Evolutionary conservation across 495 filamentous ascomycete genomes (phyloP).

Genomic region (Aspergillus taichungensis): DNA sequence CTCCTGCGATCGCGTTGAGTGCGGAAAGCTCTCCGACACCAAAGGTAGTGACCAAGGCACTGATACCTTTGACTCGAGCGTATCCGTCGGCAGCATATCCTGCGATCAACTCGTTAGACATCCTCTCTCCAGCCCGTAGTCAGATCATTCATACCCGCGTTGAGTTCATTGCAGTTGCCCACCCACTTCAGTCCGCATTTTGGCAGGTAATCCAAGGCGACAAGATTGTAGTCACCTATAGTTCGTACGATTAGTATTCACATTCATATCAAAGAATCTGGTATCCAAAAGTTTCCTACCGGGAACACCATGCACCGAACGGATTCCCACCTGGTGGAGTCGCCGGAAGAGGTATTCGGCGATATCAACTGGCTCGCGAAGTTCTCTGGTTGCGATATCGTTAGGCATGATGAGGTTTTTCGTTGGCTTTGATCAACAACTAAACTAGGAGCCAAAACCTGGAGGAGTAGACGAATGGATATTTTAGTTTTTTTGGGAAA

Average conservation of each 20-base stretch:
- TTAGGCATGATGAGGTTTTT: conserved; percentile 29
- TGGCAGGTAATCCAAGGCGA: conserved; percentile 53
- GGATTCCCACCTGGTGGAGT: conserved; percentile 52
- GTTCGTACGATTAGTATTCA: background rate
- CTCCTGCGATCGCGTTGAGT: conserved; percentile 59
- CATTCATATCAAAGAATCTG: background rate
- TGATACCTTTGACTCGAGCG: conserved; percentile 58
- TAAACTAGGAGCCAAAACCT: no score
- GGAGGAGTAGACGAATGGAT: background rate
- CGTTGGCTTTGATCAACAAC: no score
- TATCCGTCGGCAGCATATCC: conserved; percentile 69
- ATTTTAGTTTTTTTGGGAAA: background rate
- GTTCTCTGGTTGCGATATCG: conserved; percentile 46
- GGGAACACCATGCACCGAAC: conserved; percentile 56
- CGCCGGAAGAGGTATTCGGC: conserved; percentile 56
- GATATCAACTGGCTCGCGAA: conserved; percentile 47
- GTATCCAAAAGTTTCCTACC: conserved; percentile 33
- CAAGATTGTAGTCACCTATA: conserved; percentile 38
- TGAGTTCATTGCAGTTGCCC: conserved; percentile 62
- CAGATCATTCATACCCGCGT: conserved; percentile 43
- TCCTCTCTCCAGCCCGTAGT: background rate
- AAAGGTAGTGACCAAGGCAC: conserved; percentile 58
- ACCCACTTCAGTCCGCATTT: conserved; percentile 54
- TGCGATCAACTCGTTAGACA: conserved; percentile 13
- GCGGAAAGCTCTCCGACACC: conserved; percentile 64